Base-by-base conservation (phyloP, 2,329 filamentous ascomycete species). In the Trichophyton simii region DNA sequence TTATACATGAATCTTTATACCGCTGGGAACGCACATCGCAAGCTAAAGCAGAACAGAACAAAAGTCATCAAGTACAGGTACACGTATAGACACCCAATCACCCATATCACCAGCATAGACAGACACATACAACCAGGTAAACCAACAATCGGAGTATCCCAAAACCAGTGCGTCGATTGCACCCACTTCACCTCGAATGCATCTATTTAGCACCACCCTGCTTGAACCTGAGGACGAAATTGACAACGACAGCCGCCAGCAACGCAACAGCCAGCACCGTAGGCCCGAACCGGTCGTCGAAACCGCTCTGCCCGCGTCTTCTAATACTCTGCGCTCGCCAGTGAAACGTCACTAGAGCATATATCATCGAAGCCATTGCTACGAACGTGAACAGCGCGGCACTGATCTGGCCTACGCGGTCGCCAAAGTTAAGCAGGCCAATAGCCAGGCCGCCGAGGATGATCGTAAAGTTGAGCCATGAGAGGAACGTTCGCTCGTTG, bases 381-480 rank as follows among this genome's bases (percentile, higher is more conserved):
- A 99, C 92, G 67, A 91, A 79, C 0, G 94, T 97, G 79, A 99
- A 99, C 60, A 96, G 81, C 60, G 89, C 91, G 61, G 94, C 91
- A 64, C 87, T 92, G 76, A 97, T 96, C 73, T 94, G 94, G 69
- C 92, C 92, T 61, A 95, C 85, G 66, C 86, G 86, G 77, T 99
- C 94, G 72, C 94, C 94, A 70, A 99, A 99, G 81, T 99, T 99
- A 71, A 99, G 86, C 73, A 99, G 91, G 68, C 94, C 94, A 68
- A 99, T 89, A 67, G 94, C 92, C 58, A 99, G 86, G 66, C 94
- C 94, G 71, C 94, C 94, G 64, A 99, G 88, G 76, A 99, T 92
- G 72, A 99, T 91, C 75, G 91, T 96, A 82, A 97, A 97, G 83
- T 99, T 99, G 72, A 99, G 89, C 94, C 94, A 99, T 77, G 91